Percentiles rank a stretch among this genome's conserved stretches.
Evolutionary conservation across 139 green algal species (phyloP).

Genomic region (Mesostigma viride): DNA sequence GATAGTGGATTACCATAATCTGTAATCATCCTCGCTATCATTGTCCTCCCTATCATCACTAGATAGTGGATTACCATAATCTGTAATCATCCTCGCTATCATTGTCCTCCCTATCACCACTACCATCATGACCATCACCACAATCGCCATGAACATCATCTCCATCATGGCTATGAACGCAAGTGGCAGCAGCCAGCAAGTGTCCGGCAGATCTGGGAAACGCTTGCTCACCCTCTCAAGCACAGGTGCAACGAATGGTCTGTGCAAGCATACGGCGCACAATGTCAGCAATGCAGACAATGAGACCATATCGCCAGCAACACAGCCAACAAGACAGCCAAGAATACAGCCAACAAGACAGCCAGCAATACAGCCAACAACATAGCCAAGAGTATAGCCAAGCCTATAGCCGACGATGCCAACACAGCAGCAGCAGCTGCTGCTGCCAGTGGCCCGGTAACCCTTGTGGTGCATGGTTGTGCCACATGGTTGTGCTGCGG

Average conservation of each 20-base stretch:
- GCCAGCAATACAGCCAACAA: no score
- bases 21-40: constrained; percentile 10
- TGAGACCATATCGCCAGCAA: background rate
- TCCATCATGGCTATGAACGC: background rate
- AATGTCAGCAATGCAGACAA: background rate
- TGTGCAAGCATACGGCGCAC: background rate
- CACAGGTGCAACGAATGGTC: no score
- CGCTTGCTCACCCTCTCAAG: background rate
- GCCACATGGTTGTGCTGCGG: no score
- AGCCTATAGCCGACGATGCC: no score
- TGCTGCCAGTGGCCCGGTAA: no score
- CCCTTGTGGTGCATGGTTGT: no score
- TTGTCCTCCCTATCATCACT: constrained; percentile 10
- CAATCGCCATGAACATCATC: background rate
- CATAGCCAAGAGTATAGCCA: no score
- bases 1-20: no score
- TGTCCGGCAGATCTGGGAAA: background rate
- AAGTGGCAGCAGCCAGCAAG: background rate
- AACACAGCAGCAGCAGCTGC: no score
- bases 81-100: constrained; percentile 9
- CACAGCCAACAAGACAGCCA: no score
- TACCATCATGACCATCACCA: background rate
- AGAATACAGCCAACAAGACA: no score
- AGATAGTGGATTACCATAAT: constrained; percentile 3
- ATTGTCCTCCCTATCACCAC: constrained; percentile 15